Percentiles rank a stretch among this genome's conserved stretches.
Evolutionary conservation across 371 early-diverging fungal genomes (phyloP).

Genomic region (Mortierella sp.): DNA sequence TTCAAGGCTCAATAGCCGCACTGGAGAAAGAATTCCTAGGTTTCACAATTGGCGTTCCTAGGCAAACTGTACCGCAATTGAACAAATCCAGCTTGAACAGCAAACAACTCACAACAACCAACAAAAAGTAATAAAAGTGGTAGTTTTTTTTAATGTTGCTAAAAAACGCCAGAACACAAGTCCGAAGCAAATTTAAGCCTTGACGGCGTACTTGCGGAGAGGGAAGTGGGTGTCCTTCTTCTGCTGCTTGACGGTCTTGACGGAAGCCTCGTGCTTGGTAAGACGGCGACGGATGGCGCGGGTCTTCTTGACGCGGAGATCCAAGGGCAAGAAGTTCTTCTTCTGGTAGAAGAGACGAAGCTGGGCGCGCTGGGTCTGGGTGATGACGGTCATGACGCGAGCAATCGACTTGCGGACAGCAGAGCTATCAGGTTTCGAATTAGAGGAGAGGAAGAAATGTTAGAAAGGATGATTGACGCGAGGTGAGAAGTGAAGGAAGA

Average conservation of each 20-base stretch:
- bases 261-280: slow-evolving; percentile 77
- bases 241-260: slow-evolving; percentile 80
- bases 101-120: neutral
- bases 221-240: slow-evolving; percentile 91
- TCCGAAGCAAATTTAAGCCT: slow-evolving; percentile 70
- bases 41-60: no score
- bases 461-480: neutral
- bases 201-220: slow-evolving; percentile 86
- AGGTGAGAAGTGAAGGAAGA: neutral
- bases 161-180: neutral
- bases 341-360: slow-evolving; percentile 86
- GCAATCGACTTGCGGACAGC: slow-evolving; percentile 92
- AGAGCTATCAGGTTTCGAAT: slow-evolving; percentile 59
- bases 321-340: slow-evolving; percentile 93
- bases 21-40: no score
- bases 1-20: no score
- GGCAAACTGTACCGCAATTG: no score
- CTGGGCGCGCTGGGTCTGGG: slow-evolving; percentile 87
- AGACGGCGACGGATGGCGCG: slow-evolving; percentile 96
- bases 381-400: slow-evolving; percentile 93
- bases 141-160: neutral
- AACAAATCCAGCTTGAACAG: neutral
- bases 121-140: neutral
- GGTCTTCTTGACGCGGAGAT: slow-evolving; percentile 96
- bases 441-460: neutral